Conservation (phyloP, 2,329 filamentous ascomycete species). For the Botrytis fragariae region DNA sequence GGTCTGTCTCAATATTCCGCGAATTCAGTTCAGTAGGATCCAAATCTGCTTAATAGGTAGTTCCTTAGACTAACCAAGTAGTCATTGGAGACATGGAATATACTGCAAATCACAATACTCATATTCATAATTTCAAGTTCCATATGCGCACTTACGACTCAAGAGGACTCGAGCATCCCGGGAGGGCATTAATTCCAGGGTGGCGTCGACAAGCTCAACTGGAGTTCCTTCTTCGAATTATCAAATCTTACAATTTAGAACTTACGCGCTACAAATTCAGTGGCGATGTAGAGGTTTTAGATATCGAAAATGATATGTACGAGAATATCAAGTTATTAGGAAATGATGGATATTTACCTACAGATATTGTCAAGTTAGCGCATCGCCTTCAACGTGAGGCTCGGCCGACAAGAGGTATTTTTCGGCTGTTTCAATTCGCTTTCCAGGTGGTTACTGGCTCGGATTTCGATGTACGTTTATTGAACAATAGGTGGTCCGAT, state of each 20-base stretch:
- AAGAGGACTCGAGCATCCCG: neutral
- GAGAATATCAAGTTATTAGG: neutral
- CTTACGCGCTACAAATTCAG: fast-evolving
- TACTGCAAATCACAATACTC: neutral
- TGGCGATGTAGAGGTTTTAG: neutral
- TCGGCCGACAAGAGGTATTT: neutral
- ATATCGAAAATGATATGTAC: neutral
- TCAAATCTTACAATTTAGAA: neutral
- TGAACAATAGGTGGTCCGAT: neutral
- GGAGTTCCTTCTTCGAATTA: neutral
- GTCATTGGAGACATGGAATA: neutral
- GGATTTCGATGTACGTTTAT: neutral
- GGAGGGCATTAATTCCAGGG: neutral
- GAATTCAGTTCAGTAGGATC: too few relatives aligned
- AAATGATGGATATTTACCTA: neutral
- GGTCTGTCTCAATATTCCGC: neutral
- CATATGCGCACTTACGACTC: neutral
- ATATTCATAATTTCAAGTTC: neutral
- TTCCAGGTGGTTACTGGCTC: neutral
- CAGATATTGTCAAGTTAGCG: neutral
- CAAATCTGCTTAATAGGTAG: too few relatives aligned
- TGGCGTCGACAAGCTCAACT: neutral
- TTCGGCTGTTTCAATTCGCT: neutral
- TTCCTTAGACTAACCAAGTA: neutral
- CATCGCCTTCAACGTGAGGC: neutral